phyloP scores from a whole-genome alignment of 495 filamentous ascomycete species.

The Penicillium canariense region DNA sequence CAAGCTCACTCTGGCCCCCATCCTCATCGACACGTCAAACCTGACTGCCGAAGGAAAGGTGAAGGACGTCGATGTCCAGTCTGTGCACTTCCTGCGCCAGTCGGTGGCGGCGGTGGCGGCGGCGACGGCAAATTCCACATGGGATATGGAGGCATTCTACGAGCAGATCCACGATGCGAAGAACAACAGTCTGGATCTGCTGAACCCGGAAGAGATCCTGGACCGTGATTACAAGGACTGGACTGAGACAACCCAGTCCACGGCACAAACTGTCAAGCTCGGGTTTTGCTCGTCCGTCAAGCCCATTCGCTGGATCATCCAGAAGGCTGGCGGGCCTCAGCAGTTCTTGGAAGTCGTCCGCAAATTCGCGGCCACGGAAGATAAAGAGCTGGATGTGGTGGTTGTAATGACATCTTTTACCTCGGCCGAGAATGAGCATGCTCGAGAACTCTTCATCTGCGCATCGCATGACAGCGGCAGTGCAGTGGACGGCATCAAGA shows the following conservation, averaged over 20 bases:
- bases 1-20: constrained; percentile 71
- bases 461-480: constrained; percentile 41
- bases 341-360: constrained; percentile 49
- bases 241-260: constrained; percentile 48
- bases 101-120: constrained; percentile 35
- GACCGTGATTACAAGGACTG: constrained; percentile 94
- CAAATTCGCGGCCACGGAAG: constrained; percentile 47
- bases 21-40: constrained; percentile 83
- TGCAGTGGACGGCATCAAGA: constrained; percentile 45
- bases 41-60: constrained; percentile 68
- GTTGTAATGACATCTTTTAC: constrained; percentile 75
- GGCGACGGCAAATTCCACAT: constrained; percentile 17
- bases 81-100: constrained; percentile 62
- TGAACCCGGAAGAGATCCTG: constrained; percentile 72
- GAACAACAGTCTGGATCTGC: constrained; percentile 59
- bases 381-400: constrained; percentile 61
- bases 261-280: constrained; percentile 44
- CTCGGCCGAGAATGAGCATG: constrained; percentile 49
- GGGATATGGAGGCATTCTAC: constrained; percentile 59
- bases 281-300: constrained; percentile 76
- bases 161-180: constrained; percentile 64
- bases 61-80: constrained; percentile 63
- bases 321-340: constrained; percentile 46
- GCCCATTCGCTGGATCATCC: constrained; percentile 59
- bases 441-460: constrained; percentile 73